A percentile compares a stretch with the other conserved stretches of the same genome.
phyloP scores from a whole-genome alignment of 805 yeast genomes.

The Kodamaea hsintzibuensis region DNA sequence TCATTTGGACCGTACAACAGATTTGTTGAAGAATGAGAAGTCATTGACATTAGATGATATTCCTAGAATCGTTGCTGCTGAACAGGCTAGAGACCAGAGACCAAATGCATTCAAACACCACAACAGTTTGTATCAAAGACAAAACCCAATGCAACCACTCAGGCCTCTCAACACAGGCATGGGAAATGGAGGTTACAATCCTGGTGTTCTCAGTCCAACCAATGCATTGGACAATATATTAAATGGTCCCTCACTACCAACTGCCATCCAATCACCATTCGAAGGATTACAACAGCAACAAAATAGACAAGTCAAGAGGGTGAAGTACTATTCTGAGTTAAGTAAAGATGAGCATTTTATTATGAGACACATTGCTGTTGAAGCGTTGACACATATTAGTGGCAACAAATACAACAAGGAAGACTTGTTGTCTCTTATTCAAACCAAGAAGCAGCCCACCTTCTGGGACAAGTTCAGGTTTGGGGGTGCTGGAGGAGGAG shows the following conservation, averaged over 20 bases:
- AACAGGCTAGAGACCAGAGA: slow-evolving; percentile 89
- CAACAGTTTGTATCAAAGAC: slow-evolving; percentile 44
- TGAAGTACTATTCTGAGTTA: slow-evolving; percentile 65
- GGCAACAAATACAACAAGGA: slow-evolving; percentile 27
- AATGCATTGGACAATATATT: slow-evolving; percentile 13
- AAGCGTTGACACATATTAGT: slow-evolving; percentile 43
- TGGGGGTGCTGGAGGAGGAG: slow-evolving; percentile 22
- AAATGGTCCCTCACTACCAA: slow-evolving; percentile 6
- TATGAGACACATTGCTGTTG: slow-evolving; percentile 59
- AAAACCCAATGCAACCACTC: slow-evolving; percentile 25
- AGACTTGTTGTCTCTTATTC: slow-evolving; percentile 42
- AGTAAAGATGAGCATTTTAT: slow-evolving; percentile 56
- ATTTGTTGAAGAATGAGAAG: slow-evolving; percentile 74
- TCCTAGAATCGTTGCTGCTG: slow-evolving; percentile 95
- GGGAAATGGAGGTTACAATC: slow-evolving; percentile 10
- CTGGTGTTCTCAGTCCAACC: slow-evolving; percentile 10
- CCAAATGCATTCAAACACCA: slow-evolving; percentile 92
- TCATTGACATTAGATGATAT: slow-evolving; percentile 93
- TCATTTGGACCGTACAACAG: slow-evolving; percentile 62
- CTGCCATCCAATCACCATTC: not conserved
- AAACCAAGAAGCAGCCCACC: slow-evolving; percentile 42
- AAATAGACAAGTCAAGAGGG: slow-evolving; percentile 17
- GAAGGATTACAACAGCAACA: not conserved
- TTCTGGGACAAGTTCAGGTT: slow-evolving; percentile 57
- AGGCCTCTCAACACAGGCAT: slow-evolving; percentile 16